A percentile compares a stretch with the other conserved stretches of the same genome.
These are phyloP conservation scores for Verticillium albo-atrum DNA, from an alignment of 2,329 filamentous ascomycete genomes.

Conservation along the genomic window DNA sequence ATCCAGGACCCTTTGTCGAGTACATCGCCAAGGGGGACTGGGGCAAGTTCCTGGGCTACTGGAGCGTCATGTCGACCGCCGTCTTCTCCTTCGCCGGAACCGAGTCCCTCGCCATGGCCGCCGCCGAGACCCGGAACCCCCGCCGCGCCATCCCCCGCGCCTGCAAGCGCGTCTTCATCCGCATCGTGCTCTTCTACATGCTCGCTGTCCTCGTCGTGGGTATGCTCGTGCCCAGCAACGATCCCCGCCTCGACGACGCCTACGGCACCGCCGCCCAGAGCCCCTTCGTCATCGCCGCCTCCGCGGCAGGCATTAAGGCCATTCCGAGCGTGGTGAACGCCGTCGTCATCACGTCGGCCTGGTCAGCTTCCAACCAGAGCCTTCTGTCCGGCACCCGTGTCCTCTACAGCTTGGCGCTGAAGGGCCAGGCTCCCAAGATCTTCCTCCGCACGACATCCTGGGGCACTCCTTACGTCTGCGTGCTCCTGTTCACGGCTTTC, in stretches of 20 bases:
- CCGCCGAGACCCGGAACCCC: conserved; percentile 46
- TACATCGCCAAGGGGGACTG: conserved; percentile 45
- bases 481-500: conserved; percentile 48
- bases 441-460: conserved; percentile 57
- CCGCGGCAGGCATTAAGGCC: conserved; percentile 60
- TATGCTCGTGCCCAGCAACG: conserved; percentile 40
- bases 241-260: conserved; percentile 33
- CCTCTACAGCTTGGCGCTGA: conserved; percentile 54
- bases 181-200: conserved; percentile 48
- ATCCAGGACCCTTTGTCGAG: conserved; percentile 56
- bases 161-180: conserved; percentile 51
- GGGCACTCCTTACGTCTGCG: conserved; percentile 51
- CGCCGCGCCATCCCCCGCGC: conserved; percentile 43
- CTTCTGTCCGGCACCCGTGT: conserved; percentile 56
- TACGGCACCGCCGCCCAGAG: conserved; percentile 43
- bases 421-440: conserved; percentile 52
- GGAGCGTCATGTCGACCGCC: conserved; percentile 41
- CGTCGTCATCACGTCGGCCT: conserved; percentile 67
- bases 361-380: conserved; percentile 65
- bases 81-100: conserved; percentile 44
- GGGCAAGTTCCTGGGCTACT: conserved; percentile 37
- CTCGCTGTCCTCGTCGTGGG: conserved; percentile 47
- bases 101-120: conserved; percentile 47
- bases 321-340: conserved; percentile 73
- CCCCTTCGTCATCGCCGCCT: conserved; percentile 67